phyloP scores from a whole-genome alignment of 176 grass and related monocot species.

The Ampelocalamus luodianensis region DNA sequence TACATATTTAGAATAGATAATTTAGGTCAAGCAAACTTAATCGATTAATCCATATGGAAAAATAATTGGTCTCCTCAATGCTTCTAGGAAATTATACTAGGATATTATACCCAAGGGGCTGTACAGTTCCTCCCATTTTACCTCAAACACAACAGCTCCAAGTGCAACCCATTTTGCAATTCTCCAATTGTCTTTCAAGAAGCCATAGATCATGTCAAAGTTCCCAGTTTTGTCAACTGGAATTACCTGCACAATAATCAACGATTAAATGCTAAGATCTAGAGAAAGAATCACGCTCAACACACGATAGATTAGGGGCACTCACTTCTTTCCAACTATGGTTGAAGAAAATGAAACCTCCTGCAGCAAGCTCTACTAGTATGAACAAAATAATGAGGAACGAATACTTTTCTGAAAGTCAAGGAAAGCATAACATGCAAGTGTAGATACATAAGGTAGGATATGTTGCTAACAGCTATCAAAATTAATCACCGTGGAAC shows the following conservation, averaged over 20 bases:
- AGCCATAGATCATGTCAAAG: conserved; percentile 78
- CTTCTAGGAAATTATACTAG: conserved; percentile 10
- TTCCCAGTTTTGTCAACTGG: conserved; percentile 82
- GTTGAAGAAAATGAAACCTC: conserved; percentile 85
- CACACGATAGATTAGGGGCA: background rate
- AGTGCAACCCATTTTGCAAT: conserved; percentile 84
- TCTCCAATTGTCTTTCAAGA: conserved; percentile 81
- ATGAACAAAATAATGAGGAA: conserved; percentile 85
- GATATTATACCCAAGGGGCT: conserved; percentile 19
- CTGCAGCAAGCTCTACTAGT: conserved; percentile 80
- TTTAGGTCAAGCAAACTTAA: conserved; percentile 20
- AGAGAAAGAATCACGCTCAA: conserved; percentile 22
- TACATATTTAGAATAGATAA: background rate
- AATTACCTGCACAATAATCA: conserved; percentile 59
- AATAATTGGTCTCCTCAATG: background rate
- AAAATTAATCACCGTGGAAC: background rate
- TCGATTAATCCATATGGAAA: conserved; percentile 4
- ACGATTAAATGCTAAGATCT: conserved; percentile 10
- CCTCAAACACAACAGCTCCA: conserved; percentile 84
- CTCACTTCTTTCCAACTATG: conserved; percentile 77
- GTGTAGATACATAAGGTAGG: background rate
- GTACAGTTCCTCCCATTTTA: conserved; percentile 35
- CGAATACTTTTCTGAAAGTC: conserved; percentile 70
- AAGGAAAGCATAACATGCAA: conserved; percentile 59
- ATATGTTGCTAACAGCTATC: conserved; percentile 28